A percentile compares a stretch with the other conserved stretches of the same genome.
Conservation (phyloP, 345 rosid species). For the Eucalyptus cloeziana region DNA sequence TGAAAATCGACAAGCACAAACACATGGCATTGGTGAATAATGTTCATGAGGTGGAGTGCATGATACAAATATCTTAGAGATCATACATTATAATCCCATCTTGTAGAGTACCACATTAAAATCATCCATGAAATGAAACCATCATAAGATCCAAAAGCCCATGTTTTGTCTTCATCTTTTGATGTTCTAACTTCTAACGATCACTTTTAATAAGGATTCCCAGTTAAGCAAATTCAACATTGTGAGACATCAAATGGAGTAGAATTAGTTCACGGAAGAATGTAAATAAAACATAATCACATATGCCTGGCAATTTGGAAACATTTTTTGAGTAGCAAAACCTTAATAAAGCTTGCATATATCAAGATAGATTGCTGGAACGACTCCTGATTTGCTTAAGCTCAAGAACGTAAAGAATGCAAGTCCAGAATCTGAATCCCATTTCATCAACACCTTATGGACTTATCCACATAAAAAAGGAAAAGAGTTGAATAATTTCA, state of each 20-base stretch:
- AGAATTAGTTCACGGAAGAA: neutral
- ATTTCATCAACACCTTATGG: neutral
- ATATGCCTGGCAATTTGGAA: neutral
- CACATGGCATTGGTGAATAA: neutral
- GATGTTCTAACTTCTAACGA: neutral
- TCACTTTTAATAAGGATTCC: neutral
- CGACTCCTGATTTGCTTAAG: neutral
- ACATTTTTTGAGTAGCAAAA: neutral
- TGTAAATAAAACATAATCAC: neutral
- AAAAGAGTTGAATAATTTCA: neutral
- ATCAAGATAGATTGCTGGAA: neutral
- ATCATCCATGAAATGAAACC: neutral
- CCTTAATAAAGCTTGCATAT: neutral
- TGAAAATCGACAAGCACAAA: neutral
- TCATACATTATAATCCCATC: neutral
- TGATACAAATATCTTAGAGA: neutral
- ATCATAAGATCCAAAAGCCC: neutral
- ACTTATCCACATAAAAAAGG: neutral
- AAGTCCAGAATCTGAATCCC: neutral
- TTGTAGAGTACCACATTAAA: neutral
- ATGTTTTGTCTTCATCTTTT: neutral
- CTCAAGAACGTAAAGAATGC: neutral
- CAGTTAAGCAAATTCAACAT: neutral
- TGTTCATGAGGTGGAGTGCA: neutral
- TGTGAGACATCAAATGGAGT: neutral